Evolutionary conservation across 768 basidiomycete species (phyloP), one percentile per base, ranked within the genome.

Genomic region (Tephrocybe sp.): DNA sequence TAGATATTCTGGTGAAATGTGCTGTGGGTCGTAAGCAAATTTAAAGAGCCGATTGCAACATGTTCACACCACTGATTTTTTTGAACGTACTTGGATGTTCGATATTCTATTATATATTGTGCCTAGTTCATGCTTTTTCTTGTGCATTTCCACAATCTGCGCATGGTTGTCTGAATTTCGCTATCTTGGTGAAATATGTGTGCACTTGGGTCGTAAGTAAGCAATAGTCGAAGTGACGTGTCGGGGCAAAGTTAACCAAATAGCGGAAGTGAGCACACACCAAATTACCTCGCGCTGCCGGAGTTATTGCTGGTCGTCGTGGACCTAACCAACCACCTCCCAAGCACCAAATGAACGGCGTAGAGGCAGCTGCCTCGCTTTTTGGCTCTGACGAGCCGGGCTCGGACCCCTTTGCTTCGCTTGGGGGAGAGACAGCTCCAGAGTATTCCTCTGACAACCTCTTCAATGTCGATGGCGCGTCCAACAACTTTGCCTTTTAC

Each of bases 341-440:
- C 12, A 12, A 37, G 21, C 24, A 39, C 32, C 44, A 62, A 62
- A 86, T 87, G 85, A 79, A 73, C 65, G 73, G 76, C 58, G 81
- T 86, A 50, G 88, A 90, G 73, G 84, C 87, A 58, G 90, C 90
- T 30, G 86, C 89, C 45, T 84, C 87, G 51, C 85, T 93, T 40
- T 93, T 93, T 74, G 87, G 83, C 55, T 69, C 79, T 46, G 80
- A 80, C 26, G 86, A 89, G 62, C 62, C 80, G 45, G 71, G 71
- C 15, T 73, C 78, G 26, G 86, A 88, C 69, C 80, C 80, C 46
- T 88, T 88, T 71, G 79, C 85, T 54, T 70, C 76, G 48, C 74
- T 85, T 55, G 84, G 81, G 40, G 67, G 71, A 48, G 47, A 52
- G 14, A 39, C 45, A 26, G 26, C 43, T 9, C 39, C 53, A 17